Evolutionary conservation across 345 rosid species (phyloP).

Genomic region (Salix arbutifolia): DNA sequence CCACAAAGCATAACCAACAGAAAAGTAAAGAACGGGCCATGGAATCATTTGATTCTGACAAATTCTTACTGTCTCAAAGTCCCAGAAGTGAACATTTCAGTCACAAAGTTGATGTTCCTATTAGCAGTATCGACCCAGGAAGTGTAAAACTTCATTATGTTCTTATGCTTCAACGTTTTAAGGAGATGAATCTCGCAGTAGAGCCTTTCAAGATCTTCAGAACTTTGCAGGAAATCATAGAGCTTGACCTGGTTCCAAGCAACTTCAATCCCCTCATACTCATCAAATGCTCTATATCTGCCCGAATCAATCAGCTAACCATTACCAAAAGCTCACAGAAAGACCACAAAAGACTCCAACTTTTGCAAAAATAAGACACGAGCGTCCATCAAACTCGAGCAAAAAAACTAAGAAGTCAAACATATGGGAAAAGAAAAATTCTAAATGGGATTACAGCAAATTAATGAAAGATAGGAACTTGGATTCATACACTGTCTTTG

Average conservation of each 20-base stretch:
- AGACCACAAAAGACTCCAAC: slow-evolving; percentile 10
- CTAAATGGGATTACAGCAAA: slow-evolving; percentile 13
- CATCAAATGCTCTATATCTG: slow-evolving; percentile 94
- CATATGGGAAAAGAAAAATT: background rate
- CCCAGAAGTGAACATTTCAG: slow-evolving; percentile 97
- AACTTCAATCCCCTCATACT: slow-evolving; percentile 88
- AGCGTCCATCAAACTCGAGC: slow-evolving; percentile 6
- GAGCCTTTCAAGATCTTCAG: slow-evolving; percentile 91
- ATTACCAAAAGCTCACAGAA: slow-evolving; percentile 11
- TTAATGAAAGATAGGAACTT: slow-evolving; percentile 10
- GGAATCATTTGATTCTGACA: slow-evolving; percentile 10
- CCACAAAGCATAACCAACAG: slow-evolving; percentile 11
- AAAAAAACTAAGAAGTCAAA: background rate
- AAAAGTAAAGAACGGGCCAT: background rate
- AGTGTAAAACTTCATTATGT: slow-evolving; percentile 84
- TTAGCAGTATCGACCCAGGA: slow-evolving; percentile 89
- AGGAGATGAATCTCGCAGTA: slow-evolving; percentile 94
- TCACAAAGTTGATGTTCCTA: slow-evolving; percentile 83
- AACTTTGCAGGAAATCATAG: slow-evolving; percentile 80
- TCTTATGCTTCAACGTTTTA: slow-evolving; percentile 80
- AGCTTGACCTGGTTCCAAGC: slow-evolving; percentile 99
- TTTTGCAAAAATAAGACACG: slow-evolving; percentile 9
- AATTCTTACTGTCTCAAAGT: slow-evolving; percentile 79
- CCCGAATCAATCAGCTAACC: slow-evolving; percentile 26
- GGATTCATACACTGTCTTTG: slow-evolving; percentile 83